These are phyloP conservation scores for Yarrowia galli DNA, from an alignment of 1,139 yeast species.

Conservation along the genomic window DNA sequence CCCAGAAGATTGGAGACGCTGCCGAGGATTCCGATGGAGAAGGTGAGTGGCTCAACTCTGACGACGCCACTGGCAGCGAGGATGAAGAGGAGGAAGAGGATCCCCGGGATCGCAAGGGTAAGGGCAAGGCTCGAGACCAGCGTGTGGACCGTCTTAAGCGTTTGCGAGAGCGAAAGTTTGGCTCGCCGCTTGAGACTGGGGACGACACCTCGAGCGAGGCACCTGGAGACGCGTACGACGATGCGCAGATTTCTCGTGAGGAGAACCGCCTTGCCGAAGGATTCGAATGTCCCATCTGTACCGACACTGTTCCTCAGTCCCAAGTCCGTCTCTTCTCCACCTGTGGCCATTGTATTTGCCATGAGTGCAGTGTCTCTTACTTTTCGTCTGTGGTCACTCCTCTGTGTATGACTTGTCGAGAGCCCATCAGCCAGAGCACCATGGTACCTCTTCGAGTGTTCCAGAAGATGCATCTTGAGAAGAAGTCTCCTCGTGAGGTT, in stretches of 20 bases:
- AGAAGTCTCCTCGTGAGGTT: slow-evolving; percentile 44
- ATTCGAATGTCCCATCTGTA: slow-evolving; percentile 72
- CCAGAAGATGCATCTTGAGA: slow-evolving; percentile 44
- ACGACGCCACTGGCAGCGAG: slow-evolving; percentile 41
- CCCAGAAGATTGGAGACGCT: slow-evolving; percentile 40
- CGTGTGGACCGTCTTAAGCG: slow-evolving; percentile 22
- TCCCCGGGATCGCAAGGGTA: slow-evolving; percentile 44
- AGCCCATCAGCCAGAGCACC: slow-evolving; percentile 42
- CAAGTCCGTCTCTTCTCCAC: slow-evolving; percentile 50
- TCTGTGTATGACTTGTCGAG: slow-evolving; percentile 45
- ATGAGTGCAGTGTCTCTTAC: slow-evolving; percentile 46
- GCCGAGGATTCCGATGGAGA: slow-evolving; percentile 41
- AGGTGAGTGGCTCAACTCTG: slow-evolving; percentile 42
- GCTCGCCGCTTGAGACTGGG: background rate
- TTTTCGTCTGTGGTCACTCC: slow-evolving; percentile 42
- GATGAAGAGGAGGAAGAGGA: slow-evolving; percentile 43
- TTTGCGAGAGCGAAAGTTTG: slow-evolving; percentile 9
- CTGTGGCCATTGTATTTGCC: slow-evolving; percentile 50
- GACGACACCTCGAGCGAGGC: background rate
- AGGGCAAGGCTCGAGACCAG: slow-evolving; percentile 19
- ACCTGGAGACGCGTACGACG: slow-evolving; percentile 14
- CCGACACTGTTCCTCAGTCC: slow-evolving; percentile 62
- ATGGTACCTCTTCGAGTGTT: slow-evolving; percentile 46
- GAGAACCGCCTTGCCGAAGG: slow-evolving; percentile 31
- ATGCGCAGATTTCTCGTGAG: slow-evolving; percentile 2